A percentile compares a stretch with the other conserved stretches of the same genome.
Evolutionary conservation across 2,329 filamentous ascomycete species (phyloP).

Genomic region (Pezizomycotina sp.): DNA sequence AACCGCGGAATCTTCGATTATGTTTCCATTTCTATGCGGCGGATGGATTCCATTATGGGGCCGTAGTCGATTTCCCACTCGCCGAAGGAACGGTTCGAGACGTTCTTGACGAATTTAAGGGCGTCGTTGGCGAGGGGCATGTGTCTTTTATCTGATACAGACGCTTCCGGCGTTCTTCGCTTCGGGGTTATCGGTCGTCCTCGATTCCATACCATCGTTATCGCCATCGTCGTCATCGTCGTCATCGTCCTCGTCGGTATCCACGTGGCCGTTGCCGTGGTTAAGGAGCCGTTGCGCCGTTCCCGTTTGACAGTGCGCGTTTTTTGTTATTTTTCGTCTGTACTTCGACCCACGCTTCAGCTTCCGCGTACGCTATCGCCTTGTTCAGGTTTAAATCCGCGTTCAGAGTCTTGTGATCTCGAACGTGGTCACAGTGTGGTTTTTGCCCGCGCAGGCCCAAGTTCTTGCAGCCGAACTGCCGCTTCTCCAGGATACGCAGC

Average conservation of each 20-base stretch:
- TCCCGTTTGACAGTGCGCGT: constrained; percentile 28
- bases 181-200: no score
- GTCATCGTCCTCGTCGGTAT: constrained; percentile 24
- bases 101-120: constrained; percentile 50
- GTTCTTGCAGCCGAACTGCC: constrained; percentile 27
- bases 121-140: constrained; percentile 50
- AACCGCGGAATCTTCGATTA: constrained; percentile 62
- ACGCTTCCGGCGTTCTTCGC: no score
- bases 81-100: constrained; percentile 44
- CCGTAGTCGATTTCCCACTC: constrained; percentile 77
- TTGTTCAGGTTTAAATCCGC: constrained; percentile 23
- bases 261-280: constrained; percentile 31
- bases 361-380: constrained; percentile 21
- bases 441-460: constrained; percentile 12
- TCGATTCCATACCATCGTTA: constrained; percentile 24
- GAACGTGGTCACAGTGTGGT: constrained; percentile 23
- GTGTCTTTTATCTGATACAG: no score
- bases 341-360: no score
- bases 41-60: constrained; percentile 49
- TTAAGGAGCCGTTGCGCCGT: constrained; percentile 22
- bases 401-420: constrained; percentile 22
- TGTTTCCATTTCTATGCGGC: constrained; percentile 64
- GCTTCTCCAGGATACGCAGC: constrained; percentile 50
- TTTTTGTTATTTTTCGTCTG: constrained; percentile 26
- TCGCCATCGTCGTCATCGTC: constrained; percentile 26